Evolutionary conservation across 305 asterid genomes (phyloP), one percentile per base, ranked within the genome.

Genomic region (Plantago lanceolata): DNA sequence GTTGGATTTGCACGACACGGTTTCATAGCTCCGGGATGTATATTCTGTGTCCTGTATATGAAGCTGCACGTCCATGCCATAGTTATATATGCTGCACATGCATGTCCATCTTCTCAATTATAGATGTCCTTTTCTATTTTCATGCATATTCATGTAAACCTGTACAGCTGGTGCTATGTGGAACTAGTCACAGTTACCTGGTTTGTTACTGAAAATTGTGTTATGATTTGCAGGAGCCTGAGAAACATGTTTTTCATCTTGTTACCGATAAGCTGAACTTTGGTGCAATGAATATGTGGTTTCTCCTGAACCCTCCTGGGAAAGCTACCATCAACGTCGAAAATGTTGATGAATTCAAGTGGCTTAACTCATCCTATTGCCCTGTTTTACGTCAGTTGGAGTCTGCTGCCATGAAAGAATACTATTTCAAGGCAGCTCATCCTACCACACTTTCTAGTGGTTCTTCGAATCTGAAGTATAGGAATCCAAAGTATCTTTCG

Each of bases 231-330:
- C 84, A 92, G 98, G 96, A 92, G 61, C 96, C 98, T 55, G 89
- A 76, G 82, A 87, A 92, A 67, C 97, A 92, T 29, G 97, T 92
- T 61, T 92, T 92, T 74, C 98, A 92, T 82, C 96, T 92, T 29
- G 98, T 92, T 63, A 89, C 95, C 31, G 96, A 92, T 82, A 92
- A 92, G 80, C 76, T 92, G 85, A 92, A 92, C 82, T 92, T 89
- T 76, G 98, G 95, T 33, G 98, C 98, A 37, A 89, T 89, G 97
- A 92, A 87, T 73, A 92, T 92, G 98, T 92, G 98, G 98, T 92
- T 92, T 78, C 84, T 92, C 66, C 78, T 92, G 87, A 92, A 92
- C 78, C 97, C 96, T 58, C 98, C 97, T 19, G 96, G 98, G 57
- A 89, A 85, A 81, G 98, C 97, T 77, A 84, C 98, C 45, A 89